These are phyloP conservation scores for Sanguinoderma infundibulare DNA, from an alignment of 1,284 basidiomycete species.

Conservation along the genomic window DNA sequence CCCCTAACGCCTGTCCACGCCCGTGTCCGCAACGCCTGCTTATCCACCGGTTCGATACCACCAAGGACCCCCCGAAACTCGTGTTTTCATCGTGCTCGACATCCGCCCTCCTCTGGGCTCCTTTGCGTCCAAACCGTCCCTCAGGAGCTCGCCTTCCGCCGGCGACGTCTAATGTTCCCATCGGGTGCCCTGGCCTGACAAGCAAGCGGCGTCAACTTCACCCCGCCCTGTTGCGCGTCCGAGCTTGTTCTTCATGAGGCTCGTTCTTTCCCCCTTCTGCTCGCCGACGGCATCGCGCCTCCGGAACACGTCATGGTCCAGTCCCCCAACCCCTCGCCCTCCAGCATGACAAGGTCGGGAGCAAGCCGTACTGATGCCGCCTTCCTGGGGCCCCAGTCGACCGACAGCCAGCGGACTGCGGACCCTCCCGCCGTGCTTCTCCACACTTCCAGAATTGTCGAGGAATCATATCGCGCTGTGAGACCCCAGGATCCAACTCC, in stretches of 20 bases:
- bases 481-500: slow-evolving; percentile 16
- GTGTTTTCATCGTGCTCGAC: background rate
- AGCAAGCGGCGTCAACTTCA: slow-evolving; percentile 9
- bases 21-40: background rate
- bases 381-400: background rate
- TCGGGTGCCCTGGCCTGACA: background rate
- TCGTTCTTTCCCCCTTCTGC: slow-evolving; percentile 6
- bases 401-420: background rate
- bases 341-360: background rate
- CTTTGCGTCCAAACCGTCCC: background rate
- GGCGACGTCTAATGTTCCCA: background rate
- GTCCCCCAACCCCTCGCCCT: background rate
- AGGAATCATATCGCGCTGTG: background rate
- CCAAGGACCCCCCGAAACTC: background rate
- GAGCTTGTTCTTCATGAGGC: background rate
- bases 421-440: background rate
- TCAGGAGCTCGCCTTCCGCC: background rate
- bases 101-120: background rate
- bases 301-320: slow-evolving; percentile 10
- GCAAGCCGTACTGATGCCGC: background rate
- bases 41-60: background rate
- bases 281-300: background rate
- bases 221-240: background rate
- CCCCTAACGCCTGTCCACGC: background rate
- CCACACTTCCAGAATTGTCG: background rate